phyloP scores from a whole-genome alignment of 2,329 filamentous ascomycete genomes.

The Xylariaceae sp. region DNA sequence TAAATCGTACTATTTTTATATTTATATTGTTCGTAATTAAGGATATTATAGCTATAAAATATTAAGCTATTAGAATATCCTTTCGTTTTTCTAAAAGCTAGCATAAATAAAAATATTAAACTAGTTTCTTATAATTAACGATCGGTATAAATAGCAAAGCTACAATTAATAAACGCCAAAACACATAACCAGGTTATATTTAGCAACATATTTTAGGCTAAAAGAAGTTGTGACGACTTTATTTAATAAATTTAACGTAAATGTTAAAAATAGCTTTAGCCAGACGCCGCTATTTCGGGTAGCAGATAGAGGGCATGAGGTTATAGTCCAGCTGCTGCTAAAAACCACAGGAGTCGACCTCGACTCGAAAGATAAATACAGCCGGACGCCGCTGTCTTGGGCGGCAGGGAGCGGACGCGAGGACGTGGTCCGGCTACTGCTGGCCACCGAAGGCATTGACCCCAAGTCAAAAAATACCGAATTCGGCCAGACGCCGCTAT shows the following conservation, averaged over 20 bases:
- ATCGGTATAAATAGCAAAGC: neutral
- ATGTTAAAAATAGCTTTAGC: neutral
- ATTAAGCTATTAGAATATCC: neutral
- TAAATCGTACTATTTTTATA: neutral
- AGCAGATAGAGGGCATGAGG: neutral
- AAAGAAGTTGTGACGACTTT: neutral
- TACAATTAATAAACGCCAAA: neutral
- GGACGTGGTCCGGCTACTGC: neutral
- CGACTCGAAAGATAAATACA: neutral
- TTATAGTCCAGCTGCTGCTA: no score
- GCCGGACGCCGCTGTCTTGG: constrained; percentile 4
- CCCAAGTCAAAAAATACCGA: no score
- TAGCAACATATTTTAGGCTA: neutral
- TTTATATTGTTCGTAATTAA: neutral
- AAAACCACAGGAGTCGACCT: no score
- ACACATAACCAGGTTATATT: neutral
- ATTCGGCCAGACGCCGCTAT: no score
- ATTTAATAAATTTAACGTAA: neutral
- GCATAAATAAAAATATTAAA: neutral
- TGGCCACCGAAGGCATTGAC: neutral
- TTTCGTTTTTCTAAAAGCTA: neutral
- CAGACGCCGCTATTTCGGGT: constrained; percentile 1
- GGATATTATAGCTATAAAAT: neutral
- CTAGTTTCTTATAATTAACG: neutral
- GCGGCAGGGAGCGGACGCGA: neutral